Evolutionary conservation across 169 alveolate species (phyloP).

Genomic region (Cyclospora cayetanensis): DNA sequence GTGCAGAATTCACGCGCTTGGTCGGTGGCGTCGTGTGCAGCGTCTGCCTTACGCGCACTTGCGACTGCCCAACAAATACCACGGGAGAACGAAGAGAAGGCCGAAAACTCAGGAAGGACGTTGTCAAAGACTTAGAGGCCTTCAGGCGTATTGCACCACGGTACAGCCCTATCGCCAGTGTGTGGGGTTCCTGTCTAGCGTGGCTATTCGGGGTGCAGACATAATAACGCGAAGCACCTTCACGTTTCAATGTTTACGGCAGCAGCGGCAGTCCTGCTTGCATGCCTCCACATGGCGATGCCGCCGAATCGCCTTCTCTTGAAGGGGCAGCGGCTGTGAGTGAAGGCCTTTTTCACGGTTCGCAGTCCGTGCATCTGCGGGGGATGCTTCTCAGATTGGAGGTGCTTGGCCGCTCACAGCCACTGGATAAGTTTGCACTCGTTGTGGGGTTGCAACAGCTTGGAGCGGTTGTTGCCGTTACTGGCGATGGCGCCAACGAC

Average conservation of each 20-base stretch:
- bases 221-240: too few species aligned
- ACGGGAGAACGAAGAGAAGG: constrained; percentile 68
- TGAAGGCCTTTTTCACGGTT: too few species aligned
- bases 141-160: constrained; percentile 74
- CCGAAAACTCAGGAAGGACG: constrained; percentile 78
- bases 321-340: too few species aligned
- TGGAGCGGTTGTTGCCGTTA: constrained; percentile 91
- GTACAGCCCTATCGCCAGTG: too few species aligned
- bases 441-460: constrained; percentile 76
- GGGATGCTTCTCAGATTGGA: constrained; percentile 76
- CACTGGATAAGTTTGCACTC: constrained; percentile 88
- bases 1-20: constrained; percentile 60
- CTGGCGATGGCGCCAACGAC: constrained; percentile 95
- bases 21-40: constrained; percentile 53
- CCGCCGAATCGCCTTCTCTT: too few species aligned
- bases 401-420: constrained; percentile 90
- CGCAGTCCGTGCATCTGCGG: too few species aligned
- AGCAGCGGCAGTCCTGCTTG: too few species aligned
- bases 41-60: constrained; percentile 64
- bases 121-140: constrained; percentile 80
- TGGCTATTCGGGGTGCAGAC: too few species aligned
- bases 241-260: too few species aligned
- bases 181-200: too few species aligned
- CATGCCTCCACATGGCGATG: too few species aligned
- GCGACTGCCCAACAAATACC: constrained; percentile 37